Evolutionary conservation across 164 flowering plant genomes (phyloP).

Genomic region (Saururus chinensis): DNA sequence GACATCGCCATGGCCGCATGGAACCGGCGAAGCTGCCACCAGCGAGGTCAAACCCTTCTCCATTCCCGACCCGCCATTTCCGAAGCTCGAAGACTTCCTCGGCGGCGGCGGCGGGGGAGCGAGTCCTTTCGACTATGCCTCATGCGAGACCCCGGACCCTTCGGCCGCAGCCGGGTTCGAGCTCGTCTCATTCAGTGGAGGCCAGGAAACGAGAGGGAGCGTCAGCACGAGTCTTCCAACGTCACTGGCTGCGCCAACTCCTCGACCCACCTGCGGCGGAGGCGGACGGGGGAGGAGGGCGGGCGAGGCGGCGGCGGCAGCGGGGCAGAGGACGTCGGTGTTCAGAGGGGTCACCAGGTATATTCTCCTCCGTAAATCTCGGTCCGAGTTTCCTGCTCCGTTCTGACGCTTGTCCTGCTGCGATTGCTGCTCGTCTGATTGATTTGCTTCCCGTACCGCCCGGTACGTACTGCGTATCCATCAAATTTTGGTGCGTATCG

Average conservation of each 20-base stretch:
- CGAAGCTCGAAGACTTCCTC: neutral
- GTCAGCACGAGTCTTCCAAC: neutral
- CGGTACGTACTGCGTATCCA: neutral
- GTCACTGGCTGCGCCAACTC: neutral
- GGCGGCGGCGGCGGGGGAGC: neutral
- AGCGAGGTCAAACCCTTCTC: neutral
- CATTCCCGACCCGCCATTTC: neutral
- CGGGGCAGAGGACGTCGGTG: neutral
- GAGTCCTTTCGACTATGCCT: neutral
- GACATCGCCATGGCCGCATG: neutral
- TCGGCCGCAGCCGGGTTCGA: neutral
- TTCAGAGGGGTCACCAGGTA: slow-evolving; percentile 3
- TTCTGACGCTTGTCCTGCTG: neutral
- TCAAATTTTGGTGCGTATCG: too few relatives aligned
- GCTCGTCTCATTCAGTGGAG: too few relatives aligned
- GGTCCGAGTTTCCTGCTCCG: neutral
- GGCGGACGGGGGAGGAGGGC: neutral
- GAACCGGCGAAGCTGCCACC: neutral
- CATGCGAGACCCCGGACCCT: neutral
- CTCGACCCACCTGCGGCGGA: neutral
- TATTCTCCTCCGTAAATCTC: neutral
- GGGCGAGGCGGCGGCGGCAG: neutral
- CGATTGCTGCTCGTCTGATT: neutral
- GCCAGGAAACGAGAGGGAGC: too few relatives aligned
- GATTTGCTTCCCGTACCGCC: neutral